Percentiles rank a stretch among this genome's conserved stretches.
phyloP scores from a whole-genome alignment of 495 filamentous ascomycete genomes.

The Penicillium ucsense region DNA sequence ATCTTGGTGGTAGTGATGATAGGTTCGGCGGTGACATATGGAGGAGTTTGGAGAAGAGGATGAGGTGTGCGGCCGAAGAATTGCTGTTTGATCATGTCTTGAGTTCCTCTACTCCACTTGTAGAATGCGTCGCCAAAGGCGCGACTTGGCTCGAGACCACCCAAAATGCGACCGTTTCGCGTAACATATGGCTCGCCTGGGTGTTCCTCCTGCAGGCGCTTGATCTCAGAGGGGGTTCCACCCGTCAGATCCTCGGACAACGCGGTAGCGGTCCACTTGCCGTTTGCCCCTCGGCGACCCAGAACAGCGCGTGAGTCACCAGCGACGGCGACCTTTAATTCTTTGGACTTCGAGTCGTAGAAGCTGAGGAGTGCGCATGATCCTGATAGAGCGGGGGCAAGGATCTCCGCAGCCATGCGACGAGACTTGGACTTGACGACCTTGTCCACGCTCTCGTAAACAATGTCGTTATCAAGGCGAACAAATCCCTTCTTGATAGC shows the following conservation, averaged over 20 bases:
- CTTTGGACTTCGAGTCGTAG: slow-evolving; percentile 77
- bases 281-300: slow-evolving; percentile 63
- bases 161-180: slow-evolving; percentile 79
- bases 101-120: slow-evolving; percentile 84
- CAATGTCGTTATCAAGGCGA: slow-evolving; percentile 83
- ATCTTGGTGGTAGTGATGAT: slow-evolving; percentile 92
- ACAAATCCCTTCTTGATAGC: slow-evolving; percentile 93
- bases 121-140: slow-evolving; percentile 95
- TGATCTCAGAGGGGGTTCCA: slow-evolving; percentile 69
- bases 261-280: slow-evolving; percentile 87
- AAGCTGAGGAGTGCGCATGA: slow-evolving; percentile 95
- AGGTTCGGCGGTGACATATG: slow-evolving; percentile 96
- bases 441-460: slow-evolving; percentile 78
- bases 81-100: slow-evolving; percentile 65
- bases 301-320: slow-evolving; percentile 92
- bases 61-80: slow-evolving; percentile 77
- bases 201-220: slow-evolving; percentile 71
- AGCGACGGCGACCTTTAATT: slow-evolving; percentile 83
- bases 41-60: slow-evolving; percentile 73
- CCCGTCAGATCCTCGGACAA: slow-evolving; percentile 92
- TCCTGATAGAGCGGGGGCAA: slow-evolving; percentile 88
- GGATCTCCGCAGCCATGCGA: slow-evolving; percentile 72
- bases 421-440: slow-evolving; percentile 83
- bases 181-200: slow-evolving; percentile 81
- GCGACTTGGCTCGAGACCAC: slow-evolving; percentile 80